A percentile compares a stretch with the other conserved stretches of the same genome.
Conservation (phyloP, 2,329 filamentous ascomycete species). For the Microdochium nivale region DNA sequence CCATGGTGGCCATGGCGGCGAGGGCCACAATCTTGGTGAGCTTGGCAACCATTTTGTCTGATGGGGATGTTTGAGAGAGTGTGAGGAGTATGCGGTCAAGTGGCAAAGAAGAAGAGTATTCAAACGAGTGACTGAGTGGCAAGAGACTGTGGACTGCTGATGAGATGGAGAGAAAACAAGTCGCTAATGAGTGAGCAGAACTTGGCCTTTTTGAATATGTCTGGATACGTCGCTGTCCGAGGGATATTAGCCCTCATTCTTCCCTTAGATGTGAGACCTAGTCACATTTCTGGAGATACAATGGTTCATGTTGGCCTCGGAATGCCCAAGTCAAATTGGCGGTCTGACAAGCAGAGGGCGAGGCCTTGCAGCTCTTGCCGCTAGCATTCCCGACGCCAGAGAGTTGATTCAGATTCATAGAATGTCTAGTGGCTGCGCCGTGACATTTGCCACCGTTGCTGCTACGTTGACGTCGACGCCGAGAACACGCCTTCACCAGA, state of each 20-base stretch:
- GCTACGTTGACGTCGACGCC: too few relatives aligned
- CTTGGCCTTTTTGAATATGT: background rate
- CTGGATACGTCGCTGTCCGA: background rate
- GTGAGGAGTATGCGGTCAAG: background rate
- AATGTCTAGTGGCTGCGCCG: too few relatives aligned
- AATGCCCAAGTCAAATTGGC: background rate
- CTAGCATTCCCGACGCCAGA: background rate
- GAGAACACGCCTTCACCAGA: too few relatives aligned
- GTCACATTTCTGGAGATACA: background rate
- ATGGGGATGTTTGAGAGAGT: background rate
- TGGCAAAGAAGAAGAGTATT: background rate
- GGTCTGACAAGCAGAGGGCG: background rate
- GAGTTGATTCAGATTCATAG: background rate
- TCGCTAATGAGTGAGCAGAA: background rate
- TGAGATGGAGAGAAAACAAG: background rate
- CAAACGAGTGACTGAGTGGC: background rate
- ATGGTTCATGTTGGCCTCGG: background rate
- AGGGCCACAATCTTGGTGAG: background rate
- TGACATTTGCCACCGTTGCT: too few relatives aligned
- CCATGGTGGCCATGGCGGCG: slow-evolving; percentile 1
- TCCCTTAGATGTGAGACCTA: background rate
- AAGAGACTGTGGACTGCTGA: background rate
- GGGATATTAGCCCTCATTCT: background rate
- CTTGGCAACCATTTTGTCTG: background rate
- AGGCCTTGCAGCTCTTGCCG: background rate